A percentile compares a stretch with the other conserved stretches of the same genome.
These are phyloP conservation scores for Gautieria morchelliformis DNA, from an alignment of 768 basidiomycete genomes.

Conservation along the genomic window DNA sequence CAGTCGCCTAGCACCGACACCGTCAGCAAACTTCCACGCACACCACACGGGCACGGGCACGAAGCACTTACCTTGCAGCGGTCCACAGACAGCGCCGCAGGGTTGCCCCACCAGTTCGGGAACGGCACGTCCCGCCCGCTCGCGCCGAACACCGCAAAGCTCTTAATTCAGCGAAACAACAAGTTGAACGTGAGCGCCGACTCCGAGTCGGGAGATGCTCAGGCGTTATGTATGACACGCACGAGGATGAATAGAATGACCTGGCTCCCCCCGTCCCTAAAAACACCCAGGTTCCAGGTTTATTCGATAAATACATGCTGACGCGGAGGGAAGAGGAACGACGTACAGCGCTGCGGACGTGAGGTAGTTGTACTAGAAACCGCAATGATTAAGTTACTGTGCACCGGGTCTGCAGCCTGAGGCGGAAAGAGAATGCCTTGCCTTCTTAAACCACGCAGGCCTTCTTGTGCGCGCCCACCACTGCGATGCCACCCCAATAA, in stretches of 20 bases:
- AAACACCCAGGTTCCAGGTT: not conserved
- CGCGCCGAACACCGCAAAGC: conserved; percentile 31
- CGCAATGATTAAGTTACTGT: not conserved
- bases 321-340: not conserved
- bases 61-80: conserved; percentile 12
- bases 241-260: conserved; percentile 41
- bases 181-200: too few relatives aligned
- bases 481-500: conserved; percentile 40
- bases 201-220: too few relatives aligned
- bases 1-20: too few relatives aligned
- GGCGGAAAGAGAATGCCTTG: conserved; percentile 10
- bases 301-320: not conserved
- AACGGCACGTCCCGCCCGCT: conserved; percentile 33
- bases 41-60: too few relatives aligned
- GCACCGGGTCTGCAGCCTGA: not conserved
- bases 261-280: conserved; percentile 34
- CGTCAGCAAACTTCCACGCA: too few relatives aligned
- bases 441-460: conserved; percentile 41
- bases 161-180: conserved; percentile 7
- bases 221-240: too few relatives aligned
- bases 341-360: conserved; percentile 32
- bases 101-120: conserved; percentile 37
- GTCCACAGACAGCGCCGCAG: conserved; percentile 14
- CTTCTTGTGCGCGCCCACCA: conserved; percentile 37
- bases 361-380: conserved; percentile 32